Conservation (phyloP, 768 basidiomycete genomes). For the Hericium coralloides region DNA sequence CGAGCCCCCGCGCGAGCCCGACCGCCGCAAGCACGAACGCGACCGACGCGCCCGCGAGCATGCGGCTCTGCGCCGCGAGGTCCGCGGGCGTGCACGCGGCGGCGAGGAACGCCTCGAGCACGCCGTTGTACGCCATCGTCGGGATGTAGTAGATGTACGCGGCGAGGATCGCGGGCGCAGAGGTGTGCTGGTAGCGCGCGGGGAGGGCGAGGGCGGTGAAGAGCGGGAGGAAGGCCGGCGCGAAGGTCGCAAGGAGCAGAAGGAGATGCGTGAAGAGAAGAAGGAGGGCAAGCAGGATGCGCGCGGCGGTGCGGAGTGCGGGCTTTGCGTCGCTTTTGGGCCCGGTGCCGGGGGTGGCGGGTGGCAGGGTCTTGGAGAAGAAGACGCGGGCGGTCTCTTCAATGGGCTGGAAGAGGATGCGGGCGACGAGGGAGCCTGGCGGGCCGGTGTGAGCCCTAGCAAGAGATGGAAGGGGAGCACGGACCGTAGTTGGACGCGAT, state of each 20-base stretch:
- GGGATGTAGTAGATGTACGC: conserved; percentile 90
- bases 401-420: conserved; percentile 90
- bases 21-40: conserved; percentile 54
- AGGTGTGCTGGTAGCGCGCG: conserved; percentile 57
- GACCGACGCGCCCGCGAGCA: conserved; percentile 73
- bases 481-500: conserved; percentile 92
- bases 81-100: conserved; percentile 63
- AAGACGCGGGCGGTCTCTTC: conserved; percentile 88
- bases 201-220: conserved; percentile 66
- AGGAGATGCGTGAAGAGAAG: conserved; percentile 66
- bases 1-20: conserved; percentile 30
- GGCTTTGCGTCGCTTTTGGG: not conserved
- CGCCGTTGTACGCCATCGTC: conserved; percentile 81
- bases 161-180: conserved; percentile 67
- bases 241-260: conserved; percentile 65
- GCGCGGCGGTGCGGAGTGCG: conserved; percentile 30
- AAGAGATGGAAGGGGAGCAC: conserved; percentile 8
- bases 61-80: conserved; percentile 64
- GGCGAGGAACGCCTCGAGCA: conserved; percentile 84
- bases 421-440: conserved; percentile 82
- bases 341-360: not conserved
- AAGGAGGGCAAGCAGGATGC: conserved; percentile 36
- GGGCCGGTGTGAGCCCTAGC: not conserved
- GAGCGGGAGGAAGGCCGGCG: conserved; percentile 64
- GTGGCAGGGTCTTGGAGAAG: conserved; percentile 62